phyloP scores from a whole-genome alignment of 2,329 filamentous ascomycete species.

The Pseudogymnoascus sp. region DNA sequence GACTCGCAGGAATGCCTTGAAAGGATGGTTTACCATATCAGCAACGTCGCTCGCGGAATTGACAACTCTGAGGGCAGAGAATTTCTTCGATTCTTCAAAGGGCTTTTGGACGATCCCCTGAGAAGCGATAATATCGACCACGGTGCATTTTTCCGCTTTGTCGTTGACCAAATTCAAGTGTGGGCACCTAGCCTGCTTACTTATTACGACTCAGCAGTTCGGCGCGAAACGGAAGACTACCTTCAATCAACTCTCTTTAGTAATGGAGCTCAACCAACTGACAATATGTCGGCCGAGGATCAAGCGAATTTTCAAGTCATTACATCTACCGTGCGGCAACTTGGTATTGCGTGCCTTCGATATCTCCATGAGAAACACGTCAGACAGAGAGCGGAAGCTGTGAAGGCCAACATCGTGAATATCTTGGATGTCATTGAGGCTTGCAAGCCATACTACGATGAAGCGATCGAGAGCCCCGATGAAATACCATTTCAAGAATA shows the following conservation, averaged over 20 bases:
- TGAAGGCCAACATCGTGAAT: conserved; percentile 20
- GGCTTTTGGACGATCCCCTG: conserved; percentile 15
- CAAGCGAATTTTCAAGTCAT: conserved; percentile 18
- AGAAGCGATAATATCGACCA: conserved; percentile 29
- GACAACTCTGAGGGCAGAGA: conserved; percentile 25
- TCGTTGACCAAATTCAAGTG: conserved; percentile 34
- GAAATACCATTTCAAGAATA: conserved; percentile 6
- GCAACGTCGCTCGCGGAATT: conserved; percentile 17
- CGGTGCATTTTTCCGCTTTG: conserved; percentile 25
- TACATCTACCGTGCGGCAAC: conserved; percentile 15
- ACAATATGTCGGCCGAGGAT: conserved; percentile 12
- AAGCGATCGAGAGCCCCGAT: conserved; percentile 17
- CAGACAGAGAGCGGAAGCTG: conserved; percentile 20
- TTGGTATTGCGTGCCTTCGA: conserved; percentile 24
- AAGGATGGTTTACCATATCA: conserved; percentile 18
- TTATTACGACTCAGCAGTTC: conserved; percentile 38
- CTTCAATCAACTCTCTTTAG: conserved; percentile 35
- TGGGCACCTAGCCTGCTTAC: conserved; percentile 45
- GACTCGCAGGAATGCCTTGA: conserved; percentile 15
- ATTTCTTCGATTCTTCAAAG: conserved; percentile 26
- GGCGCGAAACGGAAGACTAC: conserved; percentile 35
- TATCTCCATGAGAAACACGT: conserved; percentile 24
- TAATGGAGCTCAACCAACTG: not conserved
- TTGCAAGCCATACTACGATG: conserved; percentile 19
- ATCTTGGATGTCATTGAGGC: conserved; percentile 21